A percentile compares a stretch with the other conserved stretches of the same genome.
Conservation (phyloP, 2,329 filamentous ascomycete genomes). For the Xylaria polymorpha region DNA sequence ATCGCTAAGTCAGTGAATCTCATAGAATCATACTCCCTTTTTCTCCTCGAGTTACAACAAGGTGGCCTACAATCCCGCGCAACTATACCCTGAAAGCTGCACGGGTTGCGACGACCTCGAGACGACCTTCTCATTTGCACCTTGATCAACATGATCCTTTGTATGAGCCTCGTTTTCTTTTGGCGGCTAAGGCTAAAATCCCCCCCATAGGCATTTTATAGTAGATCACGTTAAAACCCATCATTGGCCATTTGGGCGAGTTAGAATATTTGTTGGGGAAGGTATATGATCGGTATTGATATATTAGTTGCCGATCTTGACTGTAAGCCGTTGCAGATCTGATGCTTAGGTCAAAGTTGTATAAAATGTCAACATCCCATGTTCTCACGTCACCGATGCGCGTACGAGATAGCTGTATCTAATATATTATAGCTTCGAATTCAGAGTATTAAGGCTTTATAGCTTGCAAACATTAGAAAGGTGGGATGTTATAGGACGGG, state of each 20-base stretch:
- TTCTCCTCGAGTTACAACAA: too few species aligned
- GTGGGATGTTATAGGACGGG: too few species aligned
- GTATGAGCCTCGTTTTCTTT: background rate
- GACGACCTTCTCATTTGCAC: background rate
- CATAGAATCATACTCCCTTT: background rate
- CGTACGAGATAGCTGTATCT: too few species aligned
- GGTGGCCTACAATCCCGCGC: background rate
- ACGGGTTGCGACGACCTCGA: background rate
- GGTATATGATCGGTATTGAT: constrained; percentile 5
- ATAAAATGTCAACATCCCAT: background rate
- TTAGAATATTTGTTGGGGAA: background rate
- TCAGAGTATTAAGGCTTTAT: too few species aligned
- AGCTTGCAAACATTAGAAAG: too few species aligned
- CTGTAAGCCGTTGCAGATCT: background rate
- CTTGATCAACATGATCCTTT: too few species aligned
- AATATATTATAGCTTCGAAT: too few species aligned
- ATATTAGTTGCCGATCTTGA: constrained; percentile 1
- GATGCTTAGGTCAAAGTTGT: constrained; percentile 1
- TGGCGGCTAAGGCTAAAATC: constrained; percentile 26
- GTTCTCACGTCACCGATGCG: background rate
- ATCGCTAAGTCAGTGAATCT: background rate
- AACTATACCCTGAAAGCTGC: background rate
- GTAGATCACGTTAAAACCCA: constrained; percentile 26
- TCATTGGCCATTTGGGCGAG: background rate
- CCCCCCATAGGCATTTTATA: constrained; percentile 25